Conservation (phyloP, 2,329 filamentous ascomycete genomes). For the Diaporthe vexans region DNA sequence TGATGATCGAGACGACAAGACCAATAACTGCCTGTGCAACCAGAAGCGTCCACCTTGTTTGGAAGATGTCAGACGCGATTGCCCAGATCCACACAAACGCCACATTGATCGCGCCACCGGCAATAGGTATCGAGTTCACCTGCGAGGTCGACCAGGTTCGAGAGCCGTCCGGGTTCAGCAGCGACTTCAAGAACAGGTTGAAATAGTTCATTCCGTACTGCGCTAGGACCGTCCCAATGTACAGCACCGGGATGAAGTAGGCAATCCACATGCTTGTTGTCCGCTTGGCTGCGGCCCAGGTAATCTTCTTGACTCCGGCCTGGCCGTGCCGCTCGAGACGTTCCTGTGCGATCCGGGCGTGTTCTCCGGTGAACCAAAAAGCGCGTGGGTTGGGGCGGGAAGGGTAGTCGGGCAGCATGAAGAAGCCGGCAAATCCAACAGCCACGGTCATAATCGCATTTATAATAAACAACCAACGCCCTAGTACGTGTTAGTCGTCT, state of each 20-base stretch:
- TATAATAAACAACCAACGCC: conserved; percentile 68
- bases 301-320: conserved; percentile 60
- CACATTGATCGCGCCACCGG: conserved; percentile 62
- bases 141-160: conserved; percentile 58
- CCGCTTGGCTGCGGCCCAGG: conserved; percentile 58
- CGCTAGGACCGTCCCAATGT: conserved; percentile 60
- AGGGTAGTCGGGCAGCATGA: conserved; percentile 61
- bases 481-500: no score
- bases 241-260: conserved; percentile 61
- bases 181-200: conserved; percentile 57
- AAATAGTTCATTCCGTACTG: conserved; percentile 63
- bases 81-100: conserved; percentile 69
- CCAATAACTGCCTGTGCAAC: conserved; percentile 62
- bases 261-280: conserved; percentile 60
- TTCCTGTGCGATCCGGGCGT: conserved; percentile 58
- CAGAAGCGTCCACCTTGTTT: conserved; percentile 65
- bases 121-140: conserved; percentile 64
- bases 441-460: conserved; percentile 68
- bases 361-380: conserved; percentile 60
- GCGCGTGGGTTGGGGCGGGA: conserved; percentile 56
- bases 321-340: conserved; percentile 59
- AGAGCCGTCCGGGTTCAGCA: conserved; percentile 57
- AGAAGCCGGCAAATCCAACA: conserved; percentile 64
- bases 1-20: conserved; percentile 62
- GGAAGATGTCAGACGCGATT: conserved; percentile 62